phyloP scores from a whole-genome alignment of 1,139 yeast species.

The Diutina rugosa region DNA sequence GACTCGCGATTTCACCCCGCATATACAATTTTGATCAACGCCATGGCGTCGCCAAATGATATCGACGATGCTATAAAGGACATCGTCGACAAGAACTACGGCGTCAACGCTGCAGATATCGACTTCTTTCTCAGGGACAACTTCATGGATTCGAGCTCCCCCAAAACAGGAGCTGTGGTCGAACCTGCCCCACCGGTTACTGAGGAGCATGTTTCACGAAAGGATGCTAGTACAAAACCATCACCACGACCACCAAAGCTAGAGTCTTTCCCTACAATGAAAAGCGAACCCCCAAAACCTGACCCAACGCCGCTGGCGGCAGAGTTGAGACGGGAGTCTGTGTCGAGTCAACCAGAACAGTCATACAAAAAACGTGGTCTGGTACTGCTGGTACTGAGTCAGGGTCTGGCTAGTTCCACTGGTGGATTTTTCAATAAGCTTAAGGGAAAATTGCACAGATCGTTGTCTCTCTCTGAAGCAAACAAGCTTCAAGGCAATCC shows the following conservation, averaged over 20 bases:
- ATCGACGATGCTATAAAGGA: neutral
- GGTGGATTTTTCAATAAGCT: constrained; percentile 26
- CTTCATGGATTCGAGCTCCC: neutral
- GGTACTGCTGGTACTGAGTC: constrained; percentile 5
- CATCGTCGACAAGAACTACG: neutral
- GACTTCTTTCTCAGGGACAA: neutral
- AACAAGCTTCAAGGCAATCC: neutral
- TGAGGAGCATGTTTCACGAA: neutral
- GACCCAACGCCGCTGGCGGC: neutral
- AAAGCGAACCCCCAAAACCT: neutral
- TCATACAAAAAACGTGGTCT: neutral
- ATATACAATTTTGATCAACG: neutral
- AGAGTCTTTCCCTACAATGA: neutral
- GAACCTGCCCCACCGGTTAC: neutral
- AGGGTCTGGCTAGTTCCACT: constrained; percentile 7
- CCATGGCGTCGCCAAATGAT: neutral
- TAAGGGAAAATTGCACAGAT: constrained; percentile 17
- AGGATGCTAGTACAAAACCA: neutral
- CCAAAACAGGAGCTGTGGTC: neutral
- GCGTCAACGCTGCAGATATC: neutral
- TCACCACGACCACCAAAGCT: neutral
- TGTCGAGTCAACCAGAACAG: neutral
- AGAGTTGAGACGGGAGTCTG: neutral
- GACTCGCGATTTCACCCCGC: neutral
- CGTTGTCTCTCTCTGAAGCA: neutral